A percentile compares a stretch with the other conserved stretches of the same genome.
Evolutionary conservation across 1,284 basidiomycete genomes (phyloP).

Genomic region (Filobasidium uniguttulatum): DNA sequence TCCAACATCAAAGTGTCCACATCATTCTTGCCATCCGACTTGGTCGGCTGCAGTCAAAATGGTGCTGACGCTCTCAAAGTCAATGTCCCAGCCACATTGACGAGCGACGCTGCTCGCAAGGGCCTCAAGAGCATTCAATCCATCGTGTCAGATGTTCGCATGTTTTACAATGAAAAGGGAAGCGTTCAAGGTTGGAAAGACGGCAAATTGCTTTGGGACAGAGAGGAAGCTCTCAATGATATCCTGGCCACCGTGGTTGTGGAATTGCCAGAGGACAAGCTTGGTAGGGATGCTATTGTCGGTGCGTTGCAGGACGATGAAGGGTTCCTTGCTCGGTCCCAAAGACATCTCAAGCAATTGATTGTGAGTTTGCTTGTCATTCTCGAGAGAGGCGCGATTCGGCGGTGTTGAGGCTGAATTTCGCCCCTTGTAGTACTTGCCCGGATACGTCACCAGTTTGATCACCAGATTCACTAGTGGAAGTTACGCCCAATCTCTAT

Average conservation of each 20-base stretch:
- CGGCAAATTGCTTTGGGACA: slow-evolving; percentile 53
- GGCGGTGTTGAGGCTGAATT: neutral
- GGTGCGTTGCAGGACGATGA: slow-evolving; percentile 42
- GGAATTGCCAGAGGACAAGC: slow-evolving; percentile 58
- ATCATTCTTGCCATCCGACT: too few species aligned
- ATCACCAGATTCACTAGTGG: slow-evolving; percentile 57
- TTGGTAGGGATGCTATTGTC: slow-evolving; percentile 40
- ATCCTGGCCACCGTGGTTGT: slow-evolving; percentile 56
- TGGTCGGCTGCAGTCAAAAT: too few species aligned
- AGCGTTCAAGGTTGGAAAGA: slow-evolving; percentile 62
- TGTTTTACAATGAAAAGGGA: too few species aligned
- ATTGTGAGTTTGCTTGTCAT: slow-evolving; percentile 40
- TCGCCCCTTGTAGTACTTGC: slow-evolving; percentile 47
- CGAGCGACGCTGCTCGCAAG: too few species aligned
- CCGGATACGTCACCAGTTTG: slow-evolving; percentile 55
- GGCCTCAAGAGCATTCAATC: too few species aligned
- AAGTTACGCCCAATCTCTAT: slow-evolving; percentile 46
- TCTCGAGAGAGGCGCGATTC: neutral
- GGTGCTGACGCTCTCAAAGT: too few species aligned
- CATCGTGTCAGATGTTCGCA: too few species aligned
- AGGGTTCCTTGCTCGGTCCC: slow-evolving; percentile 45
- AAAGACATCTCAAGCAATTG: slow-evolving; percentile 50
- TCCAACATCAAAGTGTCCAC: too few species aligned
- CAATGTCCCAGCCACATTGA: too few species aligned
- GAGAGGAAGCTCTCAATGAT: slow-evolving; percentile 67